A percentile compares a stretch with the other conserved stretches of the same genome.
phyloP scores from a whole-genome alignment of 169 alveolate genomes.

The Plasmodium chabaudi region DNA sequence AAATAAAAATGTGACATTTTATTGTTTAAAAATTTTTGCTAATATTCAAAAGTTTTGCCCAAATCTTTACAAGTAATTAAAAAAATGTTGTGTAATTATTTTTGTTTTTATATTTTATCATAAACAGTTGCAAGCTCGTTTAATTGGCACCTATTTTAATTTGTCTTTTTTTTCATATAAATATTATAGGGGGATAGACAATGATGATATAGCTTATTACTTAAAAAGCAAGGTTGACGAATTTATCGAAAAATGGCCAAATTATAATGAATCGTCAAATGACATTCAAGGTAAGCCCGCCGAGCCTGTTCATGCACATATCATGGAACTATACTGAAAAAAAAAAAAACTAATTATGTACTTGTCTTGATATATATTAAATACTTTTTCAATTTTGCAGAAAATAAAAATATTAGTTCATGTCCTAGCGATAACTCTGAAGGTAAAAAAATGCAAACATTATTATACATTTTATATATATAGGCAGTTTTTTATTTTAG shows the following conservation, averaged over 20 bases:
- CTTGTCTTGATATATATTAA: not conserved
- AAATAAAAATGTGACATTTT: conserved; percentile 48
- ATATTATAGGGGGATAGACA: conserved; percentile 56
- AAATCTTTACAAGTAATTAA: conserved; percentile 36
- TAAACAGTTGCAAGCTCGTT: not conserved
- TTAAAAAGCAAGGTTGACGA: conserved; percentile 67
- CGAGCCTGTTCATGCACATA: too few species aligned
- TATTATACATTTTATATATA: too few species aligned
- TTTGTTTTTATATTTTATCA: not conserved
- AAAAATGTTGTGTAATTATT: not conserved
- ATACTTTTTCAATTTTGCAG: not conserved
- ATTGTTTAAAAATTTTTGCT: conserved; percentile 69
- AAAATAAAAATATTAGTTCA: conserved; percentile 51
- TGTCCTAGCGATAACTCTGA: conserved; percentile 53
- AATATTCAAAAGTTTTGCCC: conserved; percentile 62
- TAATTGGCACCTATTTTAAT: not conserved
- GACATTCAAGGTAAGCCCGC: conserved; percentile 17
- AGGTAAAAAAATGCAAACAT: conserved; percentile 32
- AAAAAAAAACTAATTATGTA: not conserved
- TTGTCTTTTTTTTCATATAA: not conserved
- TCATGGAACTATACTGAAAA: not conserved
- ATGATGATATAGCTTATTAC: conserved; percentile 64
- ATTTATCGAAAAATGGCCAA: conserved; percentile 49
- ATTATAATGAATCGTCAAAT: conserved; percentile 20
- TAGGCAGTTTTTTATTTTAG: too few species aligned